These are phyloP conservation scores for Eragrostis nindensis DNA, from an alignment of 176 grass and related monocot species.

Conservation along the genomic window DNA sequence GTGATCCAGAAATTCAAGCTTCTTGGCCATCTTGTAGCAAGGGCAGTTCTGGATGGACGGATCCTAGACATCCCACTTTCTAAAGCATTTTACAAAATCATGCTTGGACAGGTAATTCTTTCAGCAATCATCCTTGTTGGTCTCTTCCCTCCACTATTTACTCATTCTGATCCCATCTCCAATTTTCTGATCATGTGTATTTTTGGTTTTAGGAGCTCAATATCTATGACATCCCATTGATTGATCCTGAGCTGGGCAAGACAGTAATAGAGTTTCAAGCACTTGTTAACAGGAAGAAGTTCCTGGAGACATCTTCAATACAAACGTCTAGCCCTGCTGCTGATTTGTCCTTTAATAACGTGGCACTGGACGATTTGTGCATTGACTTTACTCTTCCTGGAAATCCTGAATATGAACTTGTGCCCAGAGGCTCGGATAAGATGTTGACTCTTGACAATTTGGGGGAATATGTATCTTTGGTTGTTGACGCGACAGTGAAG, in stretches of 20 bases:
- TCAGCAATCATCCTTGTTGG: constrained; percentile 11
- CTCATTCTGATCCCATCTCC: constrained; percentile 12
- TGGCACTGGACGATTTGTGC: constrained; percentile 61
- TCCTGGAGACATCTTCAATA: constrained; percentile 47
- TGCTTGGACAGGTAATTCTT: constrained; percentile 72
- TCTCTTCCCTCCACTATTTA: constrained; percentile 16
- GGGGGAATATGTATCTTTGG: constrained; percentile 62
- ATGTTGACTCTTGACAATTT: constrained; percentile 54
- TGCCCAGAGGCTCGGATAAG: constrained; percentile 49
- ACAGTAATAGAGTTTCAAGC: constrained; percentile 71
- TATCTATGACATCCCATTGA: constrained; percentile 76
- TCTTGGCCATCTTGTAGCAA: constrained; percentile 74
- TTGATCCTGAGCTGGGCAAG: constrained; percentile 76
- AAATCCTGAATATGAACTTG: constrained; percentile 58
- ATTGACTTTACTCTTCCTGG: constrained; percentile 82
- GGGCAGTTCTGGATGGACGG: constrained; percentile 77
- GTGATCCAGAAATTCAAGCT: constrained; percentile 64
- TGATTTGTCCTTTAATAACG: constrained; percentile 57
- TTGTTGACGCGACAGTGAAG: constrained; percentile 59
- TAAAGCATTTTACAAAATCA: constrained; percentile 79
- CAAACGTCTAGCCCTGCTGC: neutral
- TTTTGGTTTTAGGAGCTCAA: constrained; percentile 66
- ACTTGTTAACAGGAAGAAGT: constrained; percentile 62
- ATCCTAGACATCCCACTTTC: constrained; percentile 83
- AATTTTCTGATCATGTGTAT: constrained; percentile 40